Evolutionary conservation across 1,284 basidiomycete species (phyloP).

Genomic region (Tilletia caries): DNA sequence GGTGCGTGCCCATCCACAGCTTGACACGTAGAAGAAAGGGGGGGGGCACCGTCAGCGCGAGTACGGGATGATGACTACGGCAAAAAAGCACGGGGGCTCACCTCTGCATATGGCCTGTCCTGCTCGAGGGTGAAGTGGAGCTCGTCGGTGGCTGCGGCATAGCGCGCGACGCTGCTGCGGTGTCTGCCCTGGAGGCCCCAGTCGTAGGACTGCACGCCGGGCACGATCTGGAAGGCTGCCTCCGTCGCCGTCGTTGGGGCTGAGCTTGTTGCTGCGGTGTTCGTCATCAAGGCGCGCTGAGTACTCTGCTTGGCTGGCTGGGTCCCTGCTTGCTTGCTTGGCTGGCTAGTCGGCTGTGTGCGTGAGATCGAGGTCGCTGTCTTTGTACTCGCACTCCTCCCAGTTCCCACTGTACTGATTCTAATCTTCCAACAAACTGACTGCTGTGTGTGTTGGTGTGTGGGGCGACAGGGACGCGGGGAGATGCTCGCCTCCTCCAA

Average conservation of each 20-base stretch:
- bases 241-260: not conserved
- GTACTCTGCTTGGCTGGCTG: no score
- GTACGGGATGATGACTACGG: no score
- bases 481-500: no score
- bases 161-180: constrained; percentile 39
- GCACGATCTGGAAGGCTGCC: constrained; percentile 40
- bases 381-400: no score
- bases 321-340: no score
- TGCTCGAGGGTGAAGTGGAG: constrained; percentile 26
- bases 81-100: no score
- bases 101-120: constrained; percentile 46
- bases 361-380: no score
- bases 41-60: not conserved
- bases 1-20: constrained; percentile 96
- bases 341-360: no score
- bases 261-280: not conserved
- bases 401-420: not conserved
- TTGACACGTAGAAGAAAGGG: not conserved
- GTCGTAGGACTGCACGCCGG: constrained; percentile 50
- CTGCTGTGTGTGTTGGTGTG: no score
- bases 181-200: constrained; percentile 44
- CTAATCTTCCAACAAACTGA: no score
- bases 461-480: no score
- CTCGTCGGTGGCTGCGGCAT: constrained; percentile 31
- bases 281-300: not conserved